Conservation (phyloP, 495 filamentous ascomycete species). For the Xylaria intraflava region DNA sequence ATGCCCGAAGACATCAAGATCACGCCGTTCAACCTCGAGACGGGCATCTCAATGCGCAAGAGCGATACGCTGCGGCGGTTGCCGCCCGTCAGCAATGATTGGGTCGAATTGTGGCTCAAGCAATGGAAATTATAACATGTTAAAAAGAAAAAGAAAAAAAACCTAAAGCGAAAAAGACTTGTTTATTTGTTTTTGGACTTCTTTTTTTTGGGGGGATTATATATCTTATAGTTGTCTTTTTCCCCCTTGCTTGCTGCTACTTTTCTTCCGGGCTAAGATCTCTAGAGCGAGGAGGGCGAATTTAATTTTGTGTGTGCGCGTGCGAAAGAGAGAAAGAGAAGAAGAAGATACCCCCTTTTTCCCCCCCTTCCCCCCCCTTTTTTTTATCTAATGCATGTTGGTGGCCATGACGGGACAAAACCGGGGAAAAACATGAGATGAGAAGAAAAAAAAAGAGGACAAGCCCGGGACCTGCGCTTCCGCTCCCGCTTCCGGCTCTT, state of each 20-base stretch:
- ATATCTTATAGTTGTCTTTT: too few relatives aligned
- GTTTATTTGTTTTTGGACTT: neutral
- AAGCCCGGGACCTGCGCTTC: too few relatives aligned
- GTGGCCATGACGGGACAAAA: too few relatives aligned
- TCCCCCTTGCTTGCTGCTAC: too few relatives aligned
- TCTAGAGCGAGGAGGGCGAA: too few relatives aligned
- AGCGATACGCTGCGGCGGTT: constrained; percentile 14
- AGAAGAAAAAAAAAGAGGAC: too few relatives aligned
- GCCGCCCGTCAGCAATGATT: constrained; percentile 18
- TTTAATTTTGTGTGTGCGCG: too few relatives aligned
- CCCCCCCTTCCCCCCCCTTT: too few relatives aligned
- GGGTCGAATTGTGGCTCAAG: constrained; percentile 31
- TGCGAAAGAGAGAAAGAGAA: neutral
- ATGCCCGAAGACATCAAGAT: constrained; percentile 4
- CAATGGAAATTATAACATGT: constrained; percentile 24
- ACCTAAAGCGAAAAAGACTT: neutral
- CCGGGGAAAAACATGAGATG: too few relatives aligned
- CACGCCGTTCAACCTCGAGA: constrained; percentile 13
- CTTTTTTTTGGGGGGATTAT: neutral
- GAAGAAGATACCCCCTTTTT: neutral
- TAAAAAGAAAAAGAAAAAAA: neutral
- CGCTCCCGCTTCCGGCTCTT: too few relatives aligned
- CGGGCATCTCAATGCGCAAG: constrained; percentile 4
- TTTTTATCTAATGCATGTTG: too few relatives aligned
- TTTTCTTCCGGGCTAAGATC: too few relatives aligned